Evolutionary conservation across 2,329 filamentous ascomycete species (phyloP).

Genomic region (Colletotrichum musicola): DNA sequence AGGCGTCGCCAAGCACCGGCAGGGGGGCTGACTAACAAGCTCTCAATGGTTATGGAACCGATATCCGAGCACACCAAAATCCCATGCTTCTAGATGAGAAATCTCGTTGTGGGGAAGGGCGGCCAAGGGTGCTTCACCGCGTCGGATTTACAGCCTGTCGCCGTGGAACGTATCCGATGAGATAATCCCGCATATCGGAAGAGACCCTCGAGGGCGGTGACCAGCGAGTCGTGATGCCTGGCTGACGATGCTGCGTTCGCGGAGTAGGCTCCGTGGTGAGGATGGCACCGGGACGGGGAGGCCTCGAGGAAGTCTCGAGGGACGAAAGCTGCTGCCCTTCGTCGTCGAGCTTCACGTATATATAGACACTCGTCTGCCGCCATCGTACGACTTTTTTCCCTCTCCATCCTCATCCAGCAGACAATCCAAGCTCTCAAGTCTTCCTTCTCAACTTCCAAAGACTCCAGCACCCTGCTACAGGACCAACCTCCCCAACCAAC

Average conservation of each 20-base stretch:
- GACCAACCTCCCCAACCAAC: background rate
- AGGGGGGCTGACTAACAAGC: slow-evolving; percentile 31
- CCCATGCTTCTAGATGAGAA: slow-evolving; percentile 20
- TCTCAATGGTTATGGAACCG: background rate
- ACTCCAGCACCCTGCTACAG: slow-evolving; percentile 17
- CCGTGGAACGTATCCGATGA: background rate
- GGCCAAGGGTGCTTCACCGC: background rate
- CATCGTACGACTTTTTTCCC: background rate
- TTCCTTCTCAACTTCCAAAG: slow-evolving; percentile 2
- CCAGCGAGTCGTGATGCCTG: background rate
- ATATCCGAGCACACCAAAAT: background rate
- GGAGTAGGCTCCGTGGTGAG: slow-evolving; percentile 3
- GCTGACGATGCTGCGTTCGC: background rate
- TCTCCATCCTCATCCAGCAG: slow-evolving; percentile 34
- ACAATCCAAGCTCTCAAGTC: slow-evolving; percentile 19
- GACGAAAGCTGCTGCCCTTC: too few relatives aligned
- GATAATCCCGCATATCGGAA: background rate
- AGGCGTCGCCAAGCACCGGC: background rate
- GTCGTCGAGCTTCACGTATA: background rate
- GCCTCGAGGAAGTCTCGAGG: background rate
- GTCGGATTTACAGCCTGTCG: background rate
- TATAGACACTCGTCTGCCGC: slow-evolving; percentile 5
- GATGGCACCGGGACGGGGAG: background rate
- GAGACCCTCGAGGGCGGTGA: background rate
- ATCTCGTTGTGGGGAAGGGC: background rate